phyloP scores from a whole-genome alignment of 148 eudicot genomes.

The Agrostemma githago region DNA sequence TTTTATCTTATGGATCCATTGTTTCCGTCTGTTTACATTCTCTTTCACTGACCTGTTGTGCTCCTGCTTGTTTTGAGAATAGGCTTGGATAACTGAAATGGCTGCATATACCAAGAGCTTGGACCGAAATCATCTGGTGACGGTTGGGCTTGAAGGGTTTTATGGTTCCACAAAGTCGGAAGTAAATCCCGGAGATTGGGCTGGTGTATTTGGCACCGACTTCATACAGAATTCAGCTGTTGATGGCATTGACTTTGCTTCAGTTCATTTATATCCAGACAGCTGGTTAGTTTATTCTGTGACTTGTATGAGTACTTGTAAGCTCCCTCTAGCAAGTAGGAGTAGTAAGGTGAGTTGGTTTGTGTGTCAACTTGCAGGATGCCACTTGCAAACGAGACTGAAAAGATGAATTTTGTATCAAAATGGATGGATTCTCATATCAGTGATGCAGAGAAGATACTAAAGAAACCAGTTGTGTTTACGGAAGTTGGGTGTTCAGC shows the following conservation, averaged over 20 bases:
- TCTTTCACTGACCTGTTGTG: neutral
- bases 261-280: constrained; percentile 52
- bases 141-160: constrained; percentile 53
- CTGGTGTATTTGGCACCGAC: constrained; percentile 46
- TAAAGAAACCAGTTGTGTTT: constrained; percentile 53
- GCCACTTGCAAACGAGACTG: constrained; percentile 33
- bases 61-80: neutral
- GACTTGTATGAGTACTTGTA: no score
- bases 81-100: constrained; percentile 59
- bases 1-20: neutral
- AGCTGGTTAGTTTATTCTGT: constrained; percentile 41
- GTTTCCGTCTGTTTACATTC: neutral
- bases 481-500: constrained; percentile 49
- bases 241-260: constrained; percentile 50
- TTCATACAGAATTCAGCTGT: constrained; percentile 43
- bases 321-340: neutral
- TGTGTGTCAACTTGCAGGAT: constrained; percentile 27
- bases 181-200: constrained; percentile 51
- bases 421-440: constrained; percentile 49
- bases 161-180: constrained; percentile 33
- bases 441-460: constrained; percentile 30
- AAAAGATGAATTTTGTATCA: constrained; percentile 33
- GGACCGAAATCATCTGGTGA: constrained; percentile 49
- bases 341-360: neutral
- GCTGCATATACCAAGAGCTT: constrained; percentile 44